Percentiles rank a stretch among this genome's conserved stretches.
Evolutionary conservation across 2,329 filamentous ascomycete species (phyloP).

Genomic region (Dichotomopilus funicola): DNA sequence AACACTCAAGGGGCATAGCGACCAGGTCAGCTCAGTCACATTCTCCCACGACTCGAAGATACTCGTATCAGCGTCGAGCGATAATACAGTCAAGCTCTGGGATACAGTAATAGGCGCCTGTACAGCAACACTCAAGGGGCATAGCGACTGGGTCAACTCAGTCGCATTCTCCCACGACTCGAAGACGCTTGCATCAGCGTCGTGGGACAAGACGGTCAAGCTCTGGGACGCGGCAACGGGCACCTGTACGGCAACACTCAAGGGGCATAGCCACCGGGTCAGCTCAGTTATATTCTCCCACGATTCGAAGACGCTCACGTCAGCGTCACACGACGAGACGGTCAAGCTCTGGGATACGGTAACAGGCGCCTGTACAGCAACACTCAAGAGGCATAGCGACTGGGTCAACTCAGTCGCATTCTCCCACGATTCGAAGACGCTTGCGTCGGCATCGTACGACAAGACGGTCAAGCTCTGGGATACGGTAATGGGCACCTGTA

Average conservation of each 20-base stretch:
- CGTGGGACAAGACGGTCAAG: not conserved
- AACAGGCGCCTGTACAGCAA: too few relatives aligned
- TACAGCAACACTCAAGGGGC: conserved; percentile 21
- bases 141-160: conserved; percentile 14
- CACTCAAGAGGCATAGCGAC: too few relatives aligned
- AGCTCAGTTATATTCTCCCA: too few relatives aligned
- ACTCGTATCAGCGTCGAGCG: not conserved
- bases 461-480: too few relatives aligned
- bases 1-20: conserved; percentile 23
- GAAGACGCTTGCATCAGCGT: not conserved
- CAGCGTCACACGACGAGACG: too few relatives aligned
- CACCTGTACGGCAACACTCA: conserved; percentile 18
- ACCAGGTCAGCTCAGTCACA: conserved; percentile 1
- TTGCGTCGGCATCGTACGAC: too few relatives aligned
- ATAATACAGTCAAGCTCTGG: not conserved
- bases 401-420: too few relatives aligned
- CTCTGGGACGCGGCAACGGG: conserved; percentile 10
- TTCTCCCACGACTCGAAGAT: not conserved
- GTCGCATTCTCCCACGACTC: conserved; percentile 14
- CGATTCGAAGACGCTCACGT: too few relatives aligned
- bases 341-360: too few relatives aligned
- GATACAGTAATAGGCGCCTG: not conserved
- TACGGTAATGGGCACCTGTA: too few relatives aligned
- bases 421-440: too few relatives aligned
- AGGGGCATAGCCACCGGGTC: too few relatives aligned